Percentiles rank a stretch among this genome's conserved stretches.
Conservation (phyloP, 2,329 filamentous ascomycete species). For the Balansia obtecta region DNA sequence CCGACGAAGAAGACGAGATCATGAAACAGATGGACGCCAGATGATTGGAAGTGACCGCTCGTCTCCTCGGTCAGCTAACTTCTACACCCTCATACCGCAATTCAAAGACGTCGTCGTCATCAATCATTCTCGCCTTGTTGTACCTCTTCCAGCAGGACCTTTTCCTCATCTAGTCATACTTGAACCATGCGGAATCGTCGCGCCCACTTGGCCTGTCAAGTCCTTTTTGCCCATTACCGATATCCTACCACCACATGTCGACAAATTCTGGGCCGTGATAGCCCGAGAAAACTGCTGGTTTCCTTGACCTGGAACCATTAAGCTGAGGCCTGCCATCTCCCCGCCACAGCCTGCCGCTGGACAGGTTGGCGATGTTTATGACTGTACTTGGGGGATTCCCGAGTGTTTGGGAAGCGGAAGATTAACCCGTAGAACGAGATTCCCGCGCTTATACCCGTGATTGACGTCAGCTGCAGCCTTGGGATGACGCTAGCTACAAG, state of each 20-base stretch:
- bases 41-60: slow-evolving; percentile 8
- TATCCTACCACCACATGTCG: slow-evolving; percentile 14
- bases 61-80: too few species aligned
- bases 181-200: slow-evolving; percentile 30
- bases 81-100: slow-evolving; percentile 24
- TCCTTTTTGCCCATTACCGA: slow-evolving; percentile 17
- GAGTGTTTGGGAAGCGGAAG: slow-evolving; percentile 33
- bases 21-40: slow-evolving; percentile 27
- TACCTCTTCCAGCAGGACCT: slow-evolving; percentile 29
- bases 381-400: slow-evolving; percentile 32
- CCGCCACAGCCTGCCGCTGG: slow-evolving; percentile 25
- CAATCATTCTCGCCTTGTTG: slow-evolving; percentile 30
- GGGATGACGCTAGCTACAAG: background rate
- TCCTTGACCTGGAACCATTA: slow-evolving; percentile 34
- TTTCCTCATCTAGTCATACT: slow-evolving; percentile 32
- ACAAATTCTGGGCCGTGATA: slow-evolving; percentile 15
- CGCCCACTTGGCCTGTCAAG: slow-evolving; percentile 30
- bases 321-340: slow-evolving; percentile 32
- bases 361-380: slow-evolving; percentile 34
- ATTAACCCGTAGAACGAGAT: slow-evolving; percentile 35
- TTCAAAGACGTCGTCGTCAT: slow-evolving; percentile 27
- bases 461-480: slow-evolving; percentile 34
- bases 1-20: slow-evolving; percentile 31
- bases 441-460: slow-evolving; percentile 32
- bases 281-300: slow-evolving; percentile 30